Percentiles rank a stretch among this genome's conserved stretches.
Conservation (phyloP, 768 basidiomycete genomes). For the Amanita rimosa region DNA sequence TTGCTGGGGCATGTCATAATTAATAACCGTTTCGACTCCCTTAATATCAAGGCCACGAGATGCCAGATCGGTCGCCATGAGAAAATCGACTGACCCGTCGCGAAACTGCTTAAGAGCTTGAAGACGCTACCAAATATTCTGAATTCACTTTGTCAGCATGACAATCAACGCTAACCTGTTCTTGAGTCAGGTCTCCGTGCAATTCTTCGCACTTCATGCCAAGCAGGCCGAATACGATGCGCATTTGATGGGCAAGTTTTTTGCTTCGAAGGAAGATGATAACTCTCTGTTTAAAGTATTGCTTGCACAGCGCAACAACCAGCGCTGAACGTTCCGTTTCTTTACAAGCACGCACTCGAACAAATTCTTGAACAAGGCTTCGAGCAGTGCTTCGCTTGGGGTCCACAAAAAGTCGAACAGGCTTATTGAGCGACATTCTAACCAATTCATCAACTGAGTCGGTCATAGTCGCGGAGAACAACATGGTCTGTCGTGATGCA, state of each 20-base stretch:
- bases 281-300: slow-evolving; percentile 73
- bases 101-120: slow-evolving; percentile 80
- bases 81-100: slow-evolving; percentile 77
- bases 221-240: slow-evolving; percentile 83
- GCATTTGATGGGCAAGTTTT: slow-evolving; percentile 94
- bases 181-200: slow-evolving; percentile 93
- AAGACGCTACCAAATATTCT: slow-evolving; percentile 48
- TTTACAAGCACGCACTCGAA: slow-evolving; percentile 76
- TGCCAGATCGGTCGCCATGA: slow-evolving; percentile 95
- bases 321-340: slow-evolving; percentile 69
- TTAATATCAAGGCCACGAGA: slow-evolving; percentile 96
- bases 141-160: not conserved
- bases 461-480: slow-evolving; percentile 99
- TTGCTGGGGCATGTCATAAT: slow-evolving; percentile 96
- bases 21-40: slow-evolving; percentile 94
- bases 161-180: slow-evolving; percentile 52
- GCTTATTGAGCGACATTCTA: slow-evolving; percentile 84
- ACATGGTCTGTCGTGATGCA: slow-evolving; percentile 85
- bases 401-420: slow-evolving; percentile 91
- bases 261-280: slow-evolving; percentile 96
- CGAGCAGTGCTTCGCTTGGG: slow-evolving; percentile 82
- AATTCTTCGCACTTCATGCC: slow-evolving; percentile 86
- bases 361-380: slow-evolving; percentile 88
- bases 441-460: slow-evolving; percentile 93
- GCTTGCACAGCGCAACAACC: slow-evolving; percentile 74